Conservation (phyloP, 805 yeast genomes). For the Barnettozyma pratensis region DNA sequence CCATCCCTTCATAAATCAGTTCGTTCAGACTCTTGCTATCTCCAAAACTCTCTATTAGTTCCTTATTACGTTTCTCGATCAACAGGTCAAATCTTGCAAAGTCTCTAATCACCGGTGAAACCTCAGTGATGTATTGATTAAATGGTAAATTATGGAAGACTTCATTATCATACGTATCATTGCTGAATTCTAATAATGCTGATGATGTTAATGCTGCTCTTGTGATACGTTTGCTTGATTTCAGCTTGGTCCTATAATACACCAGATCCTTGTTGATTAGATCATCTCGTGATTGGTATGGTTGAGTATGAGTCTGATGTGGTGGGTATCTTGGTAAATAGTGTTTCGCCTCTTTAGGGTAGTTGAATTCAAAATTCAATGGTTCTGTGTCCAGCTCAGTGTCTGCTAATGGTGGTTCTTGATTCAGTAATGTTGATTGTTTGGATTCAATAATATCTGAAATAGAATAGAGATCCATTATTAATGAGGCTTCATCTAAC, state of each 20-base stretch:
- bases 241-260: constrained; percentile 13
- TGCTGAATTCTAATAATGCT: constrained; percentile 3
- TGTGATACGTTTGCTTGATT: constrained; percentile 12
- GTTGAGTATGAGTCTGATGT: too few species aligned
- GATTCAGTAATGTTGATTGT: constrained; percentile 12
- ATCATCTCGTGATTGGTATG: neutral
- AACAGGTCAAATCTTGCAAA: constrained; percentile 18
- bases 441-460: constrained; percentile 11
- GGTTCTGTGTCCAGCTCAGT: constrained; percentile 26
- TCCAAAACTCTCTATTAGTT: constrained; percentile 1
- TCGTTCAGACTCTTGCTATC: neutral
- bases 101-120: constrained; percentile 21
- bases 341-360: constrained; percentile 20
- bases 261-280: constrained; percentile 12
- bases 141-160: constrained; percentile 13
- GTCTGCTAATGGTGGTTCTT: constrained; percentile 21
- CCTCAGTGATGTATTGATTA: constrained; percentile 12
- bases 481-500: neutral
- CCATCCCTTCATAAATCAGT: too few species aligned
- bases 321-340: constrained; percentile 8
- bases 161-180: constrained; percentile 9
- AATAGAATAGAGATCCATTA: constrained; percentile 11
- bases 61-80: constrained; percentile 1
- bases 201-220: constrained; percentile 7
- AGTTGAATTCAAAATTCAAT: constrained; percentile 36